Percentiles rank a stretch among this genome's conserved stretches.
Conservation (phyloP, 2,329 filamentous ascomycete genomes). For the Didymella exigua region DNA sequence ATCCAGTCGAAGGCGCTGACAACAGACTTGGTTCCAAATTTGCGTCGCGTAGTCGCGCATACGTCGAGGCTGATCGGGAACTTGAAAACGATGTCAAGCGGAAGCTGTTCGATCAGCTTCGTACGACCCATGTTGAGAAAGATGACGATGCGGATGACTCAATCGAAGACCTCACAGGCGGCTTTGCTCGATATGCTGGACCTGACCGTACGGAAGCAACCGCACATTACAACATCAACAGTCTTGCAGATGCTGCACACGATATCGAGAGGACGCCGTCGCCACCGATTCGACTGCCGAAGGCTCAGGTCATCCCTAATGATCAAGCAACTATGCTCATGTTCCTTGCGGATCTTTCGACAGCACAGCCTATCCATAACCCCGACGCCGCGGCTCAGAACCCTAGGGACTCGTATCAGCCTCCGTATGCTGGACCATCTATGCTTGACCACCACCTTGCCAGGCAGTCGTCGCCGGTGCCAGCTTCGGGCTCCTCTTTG, state of each 20-base stretch:
- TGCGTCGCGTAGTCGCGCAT: constrained; percentile 50
- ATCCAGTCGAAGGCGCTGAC: constrained; percentile 28
- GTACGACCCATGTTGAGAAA: constrained; percentile 31
- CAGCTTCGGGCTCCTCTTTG: constrained; percentile 18
- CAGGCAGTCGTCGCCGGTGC: constrained; percentile 27
- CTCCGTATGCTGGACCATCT: constrained; percentile 18
- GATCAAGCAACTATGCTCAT: constrained; percentile 50
- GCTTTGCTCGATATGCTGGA: constrained; percentile 52
- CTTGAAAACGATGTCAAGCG: constrained; percentile 39
- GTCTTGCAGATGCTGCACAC: constrained; percentile 42
- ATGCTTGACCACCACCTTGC: constrained; percentile 19
- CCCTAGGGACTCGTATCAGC: background rate
- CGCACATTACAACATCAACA: constrained; percentile 46
- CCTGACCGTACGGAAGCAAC: constrained; percentile 50
- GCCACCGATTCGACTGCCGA: constrained; percentile 23
- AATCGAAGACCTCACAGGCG: constrained; percentile 31
- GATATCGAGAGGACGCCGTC: constrained; percentile 44
- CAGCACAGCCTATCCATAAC: constrained; percentile 20
- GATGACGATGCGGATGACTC: constrained; percentile 44
- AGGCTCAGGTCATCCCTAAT: constrained; percentile 44
- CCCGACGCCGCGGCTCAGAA: background rate
- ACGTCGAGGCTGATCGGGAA: constrained; percentile 47
- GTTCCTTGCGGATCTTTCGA: constrained; percentile 45
- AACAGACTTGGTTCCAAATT: constrained; percentile 43
- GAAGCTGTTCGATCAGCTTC: constrained; percentile 29